Evolutionary conservation across 2,329 filamentous ascomycete genomes (phyloP), one percentile per base, ranked within the genome.

Genomic region (Allantophomopsis cytisporea): DNA sequence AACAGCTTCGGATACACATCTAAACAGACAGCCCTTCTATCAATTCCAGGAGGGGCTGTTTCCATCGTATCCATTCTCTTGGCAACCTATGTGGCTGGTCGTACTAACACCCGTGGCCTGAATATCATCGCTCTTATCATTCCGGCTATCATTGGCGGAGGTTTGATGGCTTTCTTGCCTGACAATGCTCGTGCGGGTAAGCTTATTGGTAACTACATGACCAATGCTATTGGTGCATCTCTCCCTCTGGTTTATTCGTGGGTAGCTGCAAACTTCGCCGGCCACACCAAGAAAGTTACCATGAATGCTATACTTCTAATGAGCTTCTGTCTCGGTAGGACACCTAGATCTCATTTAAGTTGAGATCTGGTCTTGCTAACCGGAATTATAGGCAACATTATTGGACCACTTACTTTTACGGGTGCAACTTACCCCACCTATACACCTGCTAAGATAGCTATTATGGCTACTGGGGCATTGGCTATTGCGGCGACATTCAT

Each of bases 361-460:
- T 28, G 23, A 28, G 11, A 8, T 28, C 10, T 28, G 3, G 23
- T 6, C 23, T 28, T 28, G 23, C 23, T 28, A 28, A 28, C n/a
- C 5, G 23, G 23, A 20, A 28, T 28, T 28, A 28, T 28, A 28
- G 23, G 23, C 11, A 28, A 28, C 10, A 17, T 74, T 43, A 72
- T 73, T 45, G 69, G 69, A 0, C 69, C 69, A 0, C 63, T 70
- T 51, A 72, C 66, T 7, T 72, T 73, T 55, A 61, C 60, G 3
- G 41, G 38, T 34, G 43, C 38, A 7, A 58, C 56, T 32, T 65
- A 63, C 0, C 69, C 68, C 1, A 58, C 65, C 3, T 72, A 66
- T 45, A 61, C 61, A 12, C 68, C 66, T 0, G 70, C 68, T 17
- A 70, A 72, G 50, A 60, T 71, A 15, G 62, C 68, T 16, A 63